A percentile compares a stretch with the other conserved stretches of the same genome.
Conservation (phyloP, 73 alveolate genomes). For the Durusdinium trenchii region DNA sequence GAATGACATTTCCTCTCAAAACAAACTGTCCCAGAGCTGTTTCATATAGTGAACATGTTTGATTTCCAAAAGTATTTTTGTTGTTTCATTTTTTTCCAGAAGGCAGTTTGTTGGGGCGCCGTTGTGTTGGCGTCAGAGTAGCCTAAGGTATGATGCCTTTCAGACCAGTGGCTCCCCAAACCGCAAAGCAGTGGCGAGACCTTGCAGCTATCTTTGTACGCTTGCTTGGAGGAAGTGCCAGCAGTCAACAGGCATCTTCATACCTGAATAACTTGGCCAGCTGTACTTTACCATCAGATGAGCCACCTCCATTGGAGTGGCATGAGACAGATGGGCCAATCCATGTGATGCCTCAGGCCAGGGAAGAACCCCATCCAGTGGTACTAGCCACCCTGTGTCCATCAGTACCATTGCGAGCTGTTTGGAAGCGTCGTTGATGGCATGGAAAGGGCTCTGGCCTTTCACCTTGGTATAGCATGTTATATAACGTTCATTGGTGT, state of each 20-base stretch:
- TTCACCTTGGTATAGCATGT: no score
- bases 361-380: conserved; percentile 2
- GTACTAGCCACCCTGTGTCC: conserved; percentile 11
- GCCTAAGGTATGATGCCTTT: not conserved
- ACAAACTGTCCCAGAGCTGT: not conserved
- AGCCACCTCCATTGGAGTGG: not conserved
- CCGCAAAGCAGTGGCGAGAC: not conserved
- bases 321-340: not conserved
- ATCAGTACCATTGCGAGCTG: not conserved
- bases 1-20: not conserved
- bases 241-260: not conserved
- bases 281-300: not conserved
- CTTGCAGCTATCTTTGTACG: not conserved
- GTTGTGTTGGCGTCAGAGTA: not conserved
- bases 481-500: no score
- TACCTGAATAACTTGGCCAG: not conserved
- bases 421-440: not conserved
- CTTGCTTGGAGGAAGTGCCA: not conserved
- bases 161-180: not conserved
- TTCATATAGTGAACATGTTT: not conserved
- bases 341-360: conserved; percentile 2
- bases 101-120: no score
- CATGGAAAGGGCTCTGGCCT: not conserved
- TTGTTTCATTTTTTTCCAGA: not conserved
- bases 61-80: not conserved